Evolutionary conservation across 495 filamentous ascomycete genomes (phyloP).

Genomic region (Penicillium robsamsonii): DNA sequence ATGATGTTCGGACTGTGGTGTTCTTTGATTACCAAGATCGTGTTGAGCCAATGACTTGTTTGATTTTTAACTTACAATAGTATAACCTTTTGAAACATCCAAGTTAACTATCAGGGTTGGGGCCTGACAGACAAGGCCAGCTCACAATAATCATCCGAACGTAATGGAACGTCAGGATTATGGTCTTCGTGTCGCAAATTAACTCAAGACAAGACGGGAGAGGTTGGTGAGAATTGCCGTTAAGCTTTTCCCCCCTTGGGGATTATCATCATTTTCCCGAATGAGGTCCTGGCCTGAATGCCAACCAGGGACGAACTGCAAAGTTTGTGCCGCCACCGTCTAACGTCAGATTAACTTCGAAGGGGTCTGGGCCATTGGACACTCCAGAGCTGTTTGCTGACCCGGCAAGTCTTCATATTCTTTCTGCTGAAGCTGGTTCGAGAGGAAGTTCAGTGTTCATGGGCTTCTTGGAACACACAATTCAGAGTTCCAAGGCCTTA

Average conservation of each 20-base stretch:
- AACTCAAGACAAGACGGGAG: conserved; percentile 3
- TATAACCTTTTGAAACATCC: background rate
- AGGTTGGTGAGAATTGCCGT: conserved; percentile 7
- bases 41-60: conserved; percentile 25
- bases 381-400: background rate
- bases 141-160: conserved; percentile 23
- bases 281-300: conserved; percentile 9
- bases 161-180: conserved; percentile 35
- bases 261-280: conserved; percentile 5
- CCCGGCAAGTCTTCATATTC: background rate
- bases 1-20: conserved; percentile 42
- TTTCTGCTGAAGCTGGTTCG: background rate
- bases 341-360: conserved; percentile 31
- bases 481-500: background rate
- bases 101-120: background rate
- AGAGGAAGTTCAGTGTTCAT: background rate
- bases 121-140: conserved; percentile 2
- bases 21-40: conserved; percentile 19
- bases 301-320: conserved; percentile 21
- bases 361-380: conserved; percentile 19
- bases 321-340: conserved; percentile 18
- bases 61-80: conserved; percentile 12
- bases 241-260: conserved; percentile 23
- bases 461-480: background rate
- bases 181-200: background rate